Evolutionary conservation across 2,329 filamentous ascomycete species (phyloP).

Genomic region (Colletotrichum spinosum): DNA sequence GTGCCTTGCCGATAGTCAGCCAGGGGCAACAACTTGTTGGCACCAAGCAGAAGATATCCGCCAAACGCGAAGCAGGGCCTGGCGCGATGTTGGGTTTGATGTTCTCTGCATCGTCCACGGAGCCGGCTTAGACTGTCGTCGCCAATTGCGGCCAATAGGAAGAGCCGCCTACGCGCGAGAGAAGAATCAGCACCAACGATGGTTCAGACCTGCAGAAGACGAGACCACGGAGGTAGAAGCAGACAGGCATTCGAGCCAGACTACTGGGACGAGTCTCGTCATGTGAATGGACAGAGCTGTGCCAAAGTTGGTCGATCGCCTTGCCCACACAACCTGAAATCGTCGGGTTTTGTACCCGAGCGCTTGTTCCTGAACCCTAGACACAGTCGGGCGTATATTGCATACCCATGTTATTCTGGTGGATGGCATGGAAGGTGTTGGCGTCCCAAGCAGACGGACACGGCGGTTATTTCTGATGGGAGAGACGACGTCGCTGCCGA

Average conservation of each 20-base stretch:
- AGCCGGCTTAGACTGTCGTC: conserved; percentile 9
- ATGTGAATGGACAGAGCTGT: conserved; percentile 26
- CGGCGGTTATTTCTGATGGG: conserved; percentile 23
- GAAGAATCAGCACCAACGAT: conserved; percentile 19
- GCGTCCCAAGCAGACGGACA: conserved; percentile 13
- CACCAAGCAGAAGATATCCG: neutral
- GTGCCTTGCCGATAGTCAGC: neutral
- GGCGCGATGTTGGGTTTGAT: conserved; percentile 29
- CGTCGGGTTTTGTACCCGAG: conserved; percentile 3
- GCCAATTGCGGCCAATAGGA: conserved; percentile 32
- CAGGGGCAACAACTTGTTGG: conserved; percentile 15
- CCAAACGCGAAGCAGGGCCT: conserved; percentile 29
- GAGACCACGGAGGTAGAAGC: neutral
- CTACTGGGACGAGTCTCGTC: conserved; percentile 18
- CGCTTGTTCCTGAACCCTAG: conserved; percentile 18
- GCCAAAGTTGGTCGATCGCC: neutral
- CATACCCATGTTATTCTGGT: conserved; percentile 6
- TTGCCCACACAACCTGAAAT: neutral
- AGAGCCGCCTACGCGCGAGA: conserved; percentile 28
- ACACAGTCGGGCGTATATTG: neutral
- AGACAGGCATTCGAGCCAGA: conserved; percentile 19
- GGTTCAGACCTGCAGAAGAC: conserved; percentile 18
- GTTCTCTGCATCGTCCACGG: conserved; percentile 8
- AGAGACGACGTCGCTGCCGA: neutral
- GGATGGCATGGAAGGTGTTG: conserved; percentile 6